phyloP scores from a whole-genome alignment of 768 basidiomycete species.

The Boletus rubescentipes region DNA sequence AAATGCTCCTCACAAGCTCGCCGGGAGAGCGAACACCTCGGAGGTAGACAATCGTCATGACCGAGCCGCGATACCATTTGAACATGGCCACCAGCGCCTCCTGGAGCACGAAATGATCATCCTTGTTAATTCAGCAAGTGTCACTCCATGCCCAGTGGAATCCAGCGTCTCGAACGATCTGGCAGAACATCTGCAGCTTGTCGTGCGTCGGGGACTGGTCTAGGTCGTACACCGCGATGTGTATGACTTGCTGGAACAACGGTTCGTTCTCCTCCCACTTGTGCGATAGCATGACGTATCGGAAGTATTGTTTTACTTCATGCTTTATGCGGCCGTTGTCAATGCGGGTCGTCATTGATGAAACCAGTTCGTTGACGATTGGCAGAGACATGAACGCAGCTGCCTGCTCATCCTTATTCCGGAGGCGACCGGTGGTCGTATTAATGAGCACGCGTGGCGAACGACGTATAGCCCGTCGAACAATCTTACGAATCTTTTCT shows the following conservation, averaged over 20 bases:
- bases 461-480: neutral
- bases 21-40: neutral
- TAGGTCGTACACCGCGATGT: neutral
- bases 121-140: neutral
- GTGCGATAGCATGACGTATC: neutral
- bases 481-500: neutral
- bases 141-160: neutral
- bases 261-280: neutral
- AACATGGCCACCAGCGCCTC: neutral
- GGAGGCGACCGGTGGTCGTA: neutral
- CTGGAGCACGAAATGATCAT: neutral
- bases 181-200: neutral
- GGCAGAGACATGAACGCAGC: neutral
- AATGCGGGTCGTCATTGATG: neutral
- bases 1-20: neutral
- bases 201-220: neutral
- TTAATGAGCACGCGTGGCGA: neutral
- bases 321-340: neutral
- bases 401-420: neutral
- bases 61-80: neutral
- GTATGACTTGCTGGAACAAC: neutral
- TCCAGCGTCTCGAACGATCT: neutral
- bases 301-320: neutral
- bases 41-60: neutral
- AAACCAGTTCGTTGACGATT: neutral